A percentile compares a stretch with the other conserved stretches of the same genome.
Conservation (phyloP, 163 green algal genomes). For the Scenedesmus sp. region DNA sequence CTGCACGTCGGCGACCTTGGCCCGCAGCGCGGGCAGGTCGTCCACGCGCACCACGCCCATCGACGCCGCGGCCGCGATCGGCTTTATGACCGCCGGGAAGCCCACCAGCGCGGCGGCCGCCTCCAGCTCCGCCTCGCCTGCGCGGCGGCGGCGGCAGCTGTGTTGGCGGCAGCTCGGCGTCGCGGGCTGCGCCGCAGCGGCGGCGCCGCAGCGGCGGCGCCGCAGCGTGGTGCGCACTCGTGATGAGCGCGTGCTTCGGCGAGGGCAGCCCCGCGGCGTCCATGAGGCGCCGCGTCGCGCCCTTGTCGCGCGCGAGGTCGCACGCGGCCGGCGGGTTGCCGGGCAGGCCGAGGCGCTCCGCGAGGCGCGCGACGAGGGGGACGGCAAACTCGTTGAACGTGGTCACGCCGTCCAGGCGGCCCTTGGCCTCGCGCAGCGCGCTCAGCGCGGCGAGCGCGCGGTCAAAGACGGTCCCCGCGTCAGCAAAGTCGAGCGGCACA, state of each 20-base stretch:
- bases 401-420: constrained; percentile 72
- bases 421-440: constrained; percentile 7
- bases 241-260: constrained; percentile 60
- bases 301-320: constrained; percentile 80
- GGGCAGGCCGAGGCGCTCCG: constrained; percentile 75
- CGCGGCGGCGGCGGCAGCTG: neutral
- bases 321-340: constrained; percentile 65
- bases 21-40: constrained; percentile 13
- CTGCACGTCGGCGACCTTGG: constrained; percentile 10
- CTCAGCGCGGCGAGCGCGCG: neutral
- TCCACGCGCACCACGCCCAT: constrained; percentile 80
- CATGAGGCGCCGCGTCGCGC: constrained; percentile 63
- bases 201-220: neutral
- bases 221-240: constrained; percentile 12
- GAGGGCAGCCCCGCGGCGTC: constrained; percentile 65
- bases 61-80: constrained; percentile 78
- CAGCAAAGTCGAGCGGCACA: constrained; percentile 77
- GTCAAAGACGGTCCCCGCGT: constrained; percentile 76
- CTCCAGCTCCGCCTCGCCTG: constrained; percentile 48
- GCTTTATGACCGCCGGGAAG: constrained; percentile 86
- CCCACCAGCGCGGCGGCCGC: constrained; percentile 62
- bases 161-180: neutral
- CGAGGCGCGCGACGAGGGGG: constrained; percentile 70
- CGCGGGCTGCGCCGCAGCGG: too few relatives aligned
- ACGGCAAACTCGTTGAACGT: constrained; percentile 85